Percentiles rank a stretch among this genome's conserved stretches.
These are phyloP conservation scores for Areca catechu DNA, from an alignment of 176 grass and related monocot species.

Conservation along the genomic window DNA sequence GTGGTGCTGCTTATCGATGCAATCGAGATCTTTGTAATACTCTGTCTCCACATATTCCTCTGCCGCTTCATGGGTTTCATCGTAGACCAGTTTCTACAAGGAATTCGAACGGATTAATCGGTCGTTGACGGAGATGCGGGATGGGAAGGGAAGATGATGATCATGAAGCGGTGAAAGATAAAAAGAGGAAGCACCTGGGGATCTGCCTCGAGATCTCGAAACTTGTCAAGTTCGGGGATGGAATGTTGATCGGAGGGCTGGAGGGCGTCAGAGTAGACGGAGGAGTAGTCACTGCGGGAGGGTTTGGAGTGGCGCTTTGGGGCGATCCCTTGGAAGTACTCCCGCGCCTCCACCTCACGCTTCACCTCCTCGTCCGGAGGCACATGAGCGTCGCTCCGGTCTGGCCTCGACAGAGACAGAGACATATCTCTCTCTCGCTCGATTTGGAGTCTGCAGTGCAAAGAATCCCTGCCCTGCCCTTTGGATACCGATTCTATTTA, in stretches of 20 bases:
- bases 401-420: constrained; percentile 29
- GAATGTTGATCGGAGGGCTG: constrained; percentile 5
- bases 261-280: neutral
- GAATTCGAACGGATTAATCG: too few species aligned
- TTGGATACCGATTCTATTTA: too few species aligned
- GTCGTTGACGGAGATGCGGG: too few species aligned
- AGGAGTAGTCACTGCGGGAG: constrained; percentile 54
- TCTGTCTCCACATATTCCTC: constrained; percentile 83
- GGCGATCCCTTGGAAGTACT: constrained; percentile 56
- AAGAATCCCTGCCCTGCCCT: too few species aligned
- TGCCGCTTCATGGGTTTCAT: constrained; percentile 27
- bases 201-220: constrained; percentile 52
- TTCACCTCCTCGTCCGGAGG: constrained; percentile 55
- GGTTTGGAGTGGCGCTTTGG: constrained; percentile 63
- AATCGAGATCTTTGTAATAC: constrained; percentile 71
- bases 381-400: constrained; percentile 53
- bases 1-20: constrained; percentile 80
- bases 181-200: constrained; percentile 18
- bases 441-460: too few species aligned
- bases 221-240: constrained; percentile 55
- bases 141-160: too few species aligned
- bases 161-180: too few species aligned
- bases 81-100: constrained; percentile 42
- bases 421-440: too few species aligned
- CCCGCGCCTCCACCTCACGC: constrained; percentile 54